Evolutionary conservation across 2,329 filamentous ascomycete species (phyloP).

Genomic region (Purpureocillium lavendulum): DNA sequence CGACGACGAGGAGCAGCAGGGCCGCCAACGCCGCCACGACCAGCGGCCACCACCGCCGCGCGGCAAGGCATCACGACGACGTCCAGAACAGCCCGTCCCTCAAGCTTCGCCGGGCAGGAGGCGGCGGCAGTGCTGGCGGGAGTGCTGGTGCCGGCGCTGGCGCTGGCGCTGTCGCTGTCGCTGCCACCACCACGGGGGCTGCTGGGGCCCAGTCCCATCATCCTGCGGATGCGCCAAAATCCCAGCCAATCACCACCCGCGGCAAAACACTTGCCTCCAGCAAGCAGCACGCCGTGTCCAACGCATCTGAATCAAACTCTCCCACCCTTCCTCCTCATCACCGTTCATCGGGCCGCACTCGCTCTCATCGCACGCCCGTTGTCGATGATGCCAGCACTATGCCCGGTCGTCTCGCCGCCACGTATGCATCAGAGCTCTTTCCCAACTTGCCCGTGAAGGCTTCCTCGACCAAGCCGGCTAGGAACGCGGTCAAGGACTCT

Average conservation of each 20-base stretch:
- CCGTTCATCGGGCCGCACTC: constrained; percentile 10
- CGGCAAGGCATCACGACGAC: too few species aligned
- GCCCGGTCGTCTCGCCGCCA: constrained; percentile 27
- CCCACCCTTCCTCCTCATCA: constrained; percentile 13
- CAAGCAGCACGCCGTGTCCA: constrained; percentile 22
- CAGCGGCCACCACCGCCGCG: background rate
- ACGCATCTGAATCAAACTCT: constrained; percentile 27
- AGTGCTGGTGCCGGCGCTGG: background rate
- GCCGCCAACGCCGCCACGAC: too few species aligned
- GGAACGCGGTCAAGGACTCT: constrained; percentile 16
- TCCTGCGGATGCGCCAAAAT: constrained; percentile 23
- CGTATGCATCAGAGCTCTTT: constrained; percentile 18
- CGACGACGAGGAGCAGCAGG: background rate
- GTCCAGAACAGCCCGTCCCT: too few species aligned
- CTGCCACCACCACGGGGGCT: constrained; percentile 1
- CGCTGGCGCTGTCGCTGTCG: background rate
- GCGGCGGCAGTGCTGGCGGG: background rate
- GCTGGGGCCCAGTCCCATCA: constrained; percentile 18
- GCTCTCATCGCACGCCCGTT: constrained; percentile 14
- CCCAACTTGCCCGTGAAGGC: constrained; percentile 21
- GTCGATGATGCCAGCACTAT: constrained; percentile 28
- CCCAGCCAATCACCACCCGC: constrained; percentile 27
- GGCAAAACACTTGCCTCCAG: constrained; percentile 2
- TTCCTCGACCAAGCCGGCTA: constrained; percentile 12
- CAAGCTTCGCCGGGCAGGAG: too few species aligned